Percentiles rank a stretch among this genome's conserved stretches.
Conservation (phyloP, 495 filamentous ascomycete genomes). For the Elasticomyces elasticus region DNA sequence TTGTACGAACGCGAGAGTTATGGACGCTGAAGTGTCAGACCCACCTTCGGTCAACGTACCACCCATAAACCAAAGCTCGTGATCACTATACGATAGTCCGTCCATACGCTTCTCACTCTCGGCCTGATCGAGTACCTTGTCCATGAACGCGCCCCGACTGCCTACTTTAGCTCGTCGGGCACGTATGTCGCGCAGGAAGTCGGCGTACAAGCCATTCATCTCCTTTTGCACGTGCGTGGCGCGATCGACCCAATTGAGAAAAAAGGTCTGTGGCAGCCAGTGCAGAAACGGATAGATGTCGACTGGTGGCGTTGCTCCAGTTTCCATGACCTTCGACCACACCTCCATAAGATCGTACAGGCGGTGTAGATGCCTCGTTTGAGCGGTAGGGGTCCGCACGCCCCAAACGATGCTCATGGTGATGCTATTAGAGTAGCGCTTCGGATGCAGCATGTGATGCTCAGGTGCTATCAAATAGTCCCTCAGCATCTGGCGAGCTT, state of each 20-base stretch:
- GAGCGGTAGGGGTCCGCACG: constrained; percentile 31
- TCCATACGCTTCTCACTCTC: constrained; percentile 8
- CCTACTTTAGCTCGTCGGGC: constrained; percentile 11
- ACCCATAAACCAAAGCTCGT: constrained; percentile 20
- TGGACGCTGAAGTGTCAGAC: constrained; percentile 35
- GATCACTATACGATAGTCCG: constrained; percentile 2
- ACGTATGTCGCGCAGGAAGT: constrained; percentile 18
- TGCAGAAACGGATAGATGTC: constrained; percentile 40
- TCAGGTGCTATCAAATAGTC: constrained; percentile 36
- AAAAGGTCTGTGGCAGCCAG: constrained; percentile 34
- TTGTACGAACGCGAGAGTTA: constrained; percentile 35
- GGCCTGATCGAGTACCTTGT: constrained; percentile 30
- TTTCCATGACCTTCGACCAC: constrained; percentile 40
- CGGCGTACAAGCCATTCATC: constrained; percentile 37
- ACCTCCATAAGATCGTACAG: constrained; percentile 42
- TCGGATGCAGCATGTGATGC: constrained; percentile 38
- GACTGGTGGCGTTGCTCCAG: constrained; percentile 43
- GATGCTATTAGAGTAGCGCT: constrained; percentile 33
- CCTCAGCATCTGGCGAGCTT: constrained; percentile 37
- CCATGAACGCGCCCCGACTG: constrained; percentile 33
- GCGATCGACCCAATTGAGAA: constrained; percentile 35
- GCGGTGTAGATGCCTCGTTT: constrained; percentile 30
- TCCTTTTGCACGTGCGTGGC: constrained; percentile 30
- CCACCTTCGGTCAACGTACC: constrained; percentile 38
- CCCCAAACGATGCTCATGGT: constrained; percentile 39